Conservation (phyloP, 495 filamentous ascomycete species). For the Diplogelasinospora grovesii region DNA sequence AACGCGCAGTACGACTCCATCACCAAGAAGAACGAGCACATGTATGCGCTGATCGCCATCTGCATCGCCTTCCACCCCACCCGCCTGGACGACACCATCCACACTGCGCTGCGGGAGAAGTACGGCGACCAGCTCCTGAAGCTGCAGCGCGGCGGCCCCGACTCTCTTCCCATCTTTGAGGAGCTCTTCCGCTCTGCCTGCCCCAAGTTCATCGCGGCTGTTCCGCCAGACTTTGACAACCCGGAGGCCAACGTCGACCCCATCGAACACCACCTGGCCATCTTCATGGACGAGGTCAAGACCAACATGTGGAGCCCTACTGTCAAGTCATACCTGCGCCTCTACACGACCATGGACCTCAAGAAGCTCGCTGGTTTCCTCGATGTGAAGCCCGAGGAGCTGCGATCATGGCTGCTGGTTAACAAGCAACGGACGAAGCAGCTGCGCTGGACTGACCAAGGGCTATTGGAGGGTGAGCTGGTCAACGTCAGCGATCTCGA, state of each 20-base stretch:
- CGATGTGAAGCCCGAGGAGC: slow-evolving; percentile 85
- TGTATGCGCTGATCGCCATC: slow-evolving; percentile 98
- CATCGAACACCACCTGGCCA: slow-evolving; percentile 88
- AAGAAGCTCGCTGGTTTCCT: slow-evolving; percentile 97
- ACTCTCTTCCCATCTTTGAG: slow-evolving; percentile 91
- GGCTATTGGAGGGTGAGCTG: slow-evolving; percentile 83
- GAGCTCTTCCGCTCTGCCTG: slow-evolving; percentile 92
- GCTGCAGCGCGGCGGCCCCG: slow-evolving; percentile 90
- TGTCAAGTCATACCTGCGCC: slow-evolving; percentile 93
- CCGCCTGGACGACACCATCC: slow-evolving; percentile 96
- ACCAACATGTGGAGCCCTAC: slow-evolving; percentile 93
- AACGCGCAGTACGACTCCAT: slow-evolving; percentile 95
- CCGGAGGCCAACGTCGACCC: slow-evolving; percentile 92
- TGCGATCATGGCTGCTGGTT: slow-evolving; percentile 83
- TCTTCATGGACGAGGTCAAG: slow-evolving; percentile 99
- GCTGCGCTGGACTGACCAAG: slow-evolving; percentile 86
- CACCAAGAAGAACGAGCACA: slow-evolving; percentile 99
- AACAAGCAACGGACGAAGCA: slow-evolving; percentile 98
- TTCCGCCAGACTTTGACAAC: slow-evolving; percentile 94
- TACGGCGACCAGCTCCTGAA: slow-evolving; percentile 95
- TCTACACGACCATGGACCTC: slow-evolving; percentile 98
- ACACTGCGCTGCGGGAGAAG: slow-evolving; percentile 95
- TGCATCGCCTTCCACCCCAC: slow-evolving; percentile 96
- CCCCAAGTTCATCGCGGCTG: slow-evolving; percentile 98
- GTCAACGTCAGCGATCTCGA: slow-evolving; percentile 89